Base-by-base conservation (phyloP, 148 eudicot species). In the Rhododendron henanense region DNA sequence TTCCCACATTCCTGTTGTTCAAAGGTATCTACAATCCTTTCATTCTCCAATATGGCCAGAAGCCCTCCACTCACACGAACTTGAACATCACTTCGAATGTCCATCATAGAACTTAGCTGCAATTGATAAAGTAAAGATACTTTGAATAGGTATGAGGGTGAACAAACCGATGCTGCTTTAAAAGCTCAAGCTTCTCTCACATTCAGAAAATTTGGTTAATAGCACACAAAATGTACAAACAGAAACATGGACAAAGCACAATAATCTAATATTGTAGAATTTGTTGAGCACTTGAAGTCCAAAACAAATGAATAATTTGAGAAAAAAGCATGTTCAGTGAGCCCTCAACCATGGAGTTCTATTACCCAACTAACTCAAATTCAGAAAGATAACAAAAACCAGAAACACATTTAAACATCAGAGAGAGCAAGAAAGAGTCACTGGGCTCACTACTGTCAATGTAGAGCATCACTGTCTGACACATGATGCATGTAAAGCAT, bases 61-160 rank as follows among this genome's bases (percentile, higher is more conserved):
- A 97, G 98, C 57, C 99, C 98, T 84, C 99, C 99, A 90, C 95
- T 95, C 61, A 96, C 96, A 86, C 99, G 98, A 87, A 97, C 96
- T 94, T 94, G 98, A 85, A 97, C 90, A 73, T 97, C 99, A 90
- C 98, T 97, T 90, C 90, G 92, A 81, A 92, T 84, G 83, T 95
- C 98, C 98, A 97, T 93, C 99, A 97, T 93, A 79, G 99, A 95
- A 90, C 91, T 95, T 84, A 97, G 94, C 99, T 97, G 88, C 88
- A 87, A 77, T 75, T 84, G 31, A 76, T 51, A 47, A 86, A 53
- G 51, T 50, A 85, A n/a, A 15, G 78, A 3, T 28, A 31, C 41
- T 16, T 79, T 79, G 37, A 37, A 51, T 57, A 81, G 69, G 47
- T 31, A 76, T 2, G 16, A 59, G 16, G 55, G n/a, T 50, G 1